Percentiles rank a stretch among this genome's conserved stretches.
phyloP scores from a whole-genome alignment of 208 protist genomes.

The Polymyxa betae region DNA sequence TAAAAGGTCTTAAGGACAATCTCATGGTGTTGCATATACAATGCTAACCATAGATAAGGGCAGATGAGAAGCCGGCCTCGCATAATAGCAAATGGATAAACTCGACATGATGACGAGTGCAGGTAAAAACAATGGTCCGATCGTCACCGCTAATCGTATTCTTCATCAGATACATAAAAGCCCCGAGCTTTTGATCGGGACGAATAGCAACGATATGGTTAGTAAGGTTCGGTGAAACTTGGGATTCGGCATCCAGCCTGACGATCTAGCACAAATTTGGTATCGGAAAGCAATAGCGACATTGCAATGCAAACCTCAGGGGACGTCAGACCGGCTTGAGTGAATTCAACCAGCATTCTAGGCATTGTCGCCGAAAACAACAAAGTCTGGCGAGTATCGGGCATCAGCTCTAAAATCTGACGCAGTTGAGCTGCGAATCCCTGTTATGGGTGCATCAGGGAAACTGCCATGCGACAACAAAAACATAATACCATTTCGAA shows the following conservation, averaged over 20 bases:
- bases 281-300: neutral
- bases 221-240: conserved; percentile 41
- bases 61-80: neutral
- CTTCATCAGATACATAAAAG: conserved; percentile 88
- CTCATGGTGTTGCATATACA: neutral
- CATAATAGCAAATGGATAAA: conserved; percentile 88
- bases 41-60: conserved; percentile 77
- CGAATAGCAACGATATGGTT: conserved; percentile 88
- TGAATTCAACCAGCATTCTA: conserved; percentile 93
- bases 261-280: conserved; percentile 46
- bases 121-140: conserved; percentile 92
- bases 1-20: neutral
- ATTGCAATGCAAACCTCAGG: conserved; percentile 11
- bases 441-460: conserved; percentile 80
- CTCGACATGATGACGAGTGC: conserved; percentile 93
- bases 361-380: conserved; percentile 98
- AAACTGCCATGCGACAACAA: conserved; percentile 80
- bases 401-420: conserved; percentile 90
- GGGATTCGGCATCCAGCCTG: conserved; percentile 61
- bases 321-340: conserved; percentile 66
- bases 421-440: conserved; percentile 92
- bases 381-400: conserved; percentile 87
- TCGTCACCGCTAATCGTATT: conserved; percentile 76
- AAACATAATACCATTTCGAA: conserved; percentile 88
- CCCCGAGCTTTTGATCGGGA: conserved; percentile 89